phyloP scores from a whole-genome alignment of 257 asterid genomes.

The Salvia hispanica region DNA sequence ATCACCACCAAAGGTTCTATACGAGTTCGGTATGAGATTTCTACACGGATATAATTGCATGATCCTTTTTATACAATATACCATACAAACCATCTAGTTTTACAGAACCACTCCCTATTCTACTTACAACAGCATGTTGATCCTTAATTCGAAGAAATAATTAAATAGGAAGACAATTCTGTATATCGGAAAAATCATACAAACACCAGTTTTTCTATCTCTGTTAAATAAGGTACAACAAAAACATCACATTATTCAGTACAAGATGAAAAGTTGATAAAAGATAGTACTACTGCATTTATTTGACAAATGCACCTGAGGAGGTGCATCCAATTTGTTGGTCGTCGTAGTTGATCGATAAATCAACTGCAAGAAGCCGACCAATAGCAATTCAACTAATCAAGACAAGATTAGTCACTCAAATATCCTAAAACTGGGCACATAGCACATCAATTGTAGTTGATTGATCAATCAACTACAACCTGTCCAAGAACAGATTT shows the following conservation, averaged over 20 bases:
- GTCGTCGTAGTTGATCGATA: neutral
- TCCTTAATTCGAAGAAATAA: too few species aligned
- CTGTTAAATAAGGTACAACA: conserved; percentile 17
- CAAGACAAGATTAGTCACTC: neutral
- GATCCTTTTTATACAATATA: too few species aligned
- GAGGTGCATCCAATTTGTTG: neutral
- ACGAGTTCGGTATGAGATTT: too few species aligned
- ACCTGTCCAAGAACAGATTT: conserved; percentile 11
- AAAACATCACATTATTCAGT: conserved; percentile 16
- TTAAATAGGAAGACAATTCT: neutral
- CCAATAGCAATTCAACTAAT: neutral
- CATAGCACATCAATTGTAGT: conserved; percentile 29
- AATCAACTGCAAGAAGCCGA: neutral
- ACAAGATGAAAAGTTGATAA: neutral
- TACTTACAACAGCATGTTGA: too few species aligned
- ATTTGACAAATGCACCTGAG: neutral
- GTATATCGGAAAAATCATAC: neutral
- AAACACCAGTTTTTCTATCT: neutral
- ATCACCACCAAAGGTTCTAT: too few species aligned
- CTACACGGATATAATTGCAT: too few species aligned
- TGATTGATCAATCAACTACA: conserved; percentile 52
- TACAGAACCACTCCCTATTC: too few species aligned
- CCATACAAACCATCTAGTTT: too few species aligned
- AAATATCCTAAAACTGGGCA: neutral
- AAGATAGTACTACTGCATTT: neutral